Percentiles rank a stretch among this genome's conserved stretches.
These are phyloP conservation scores for Oryza nivara DNA, from an alignment of 176 grass and related monocot genomes.

Conservation along the genomic window DNA sequence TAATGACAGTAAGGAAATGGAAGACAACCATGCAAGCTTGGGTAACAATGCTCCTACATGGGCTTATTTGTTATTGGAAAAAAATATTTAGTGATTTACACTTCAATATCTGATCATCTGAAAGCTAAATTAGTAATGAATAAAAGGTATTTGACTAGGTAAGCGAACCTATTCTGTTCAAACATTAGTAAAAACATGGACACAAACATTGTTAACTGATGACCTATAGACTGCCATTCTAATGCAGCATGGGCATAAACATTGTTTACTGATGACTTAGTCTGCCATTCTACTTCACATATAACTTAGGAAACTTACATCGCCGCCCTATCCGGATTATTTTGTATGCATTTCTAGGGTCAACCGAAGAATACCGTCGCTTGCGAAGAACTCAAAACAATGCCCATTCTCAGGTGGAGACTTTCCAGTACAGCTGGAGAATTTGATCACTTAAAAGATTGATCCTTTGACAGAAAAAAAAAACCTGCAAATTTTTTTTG, in stretches of 20 bases:
- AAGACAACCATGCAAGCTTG: background rate
- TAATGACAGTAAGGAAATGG: background rate
- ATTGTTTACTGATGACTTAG: background rate
- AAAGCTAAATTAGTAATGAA: background rate
- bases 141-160: background rate
- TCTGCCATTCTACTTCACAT: background rate
- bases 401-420: background rate
- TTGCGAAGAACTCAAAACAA: background rate
- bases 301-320: background rate
- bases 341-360: background rate
- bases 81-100: background rate
- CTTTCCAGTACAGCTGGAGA: background rate
- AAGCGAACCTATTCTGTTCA: background rate
- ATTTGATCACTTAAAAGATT: background rate
- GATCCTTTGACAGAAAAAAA: background rate
- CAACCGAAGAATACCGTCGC: background rate
- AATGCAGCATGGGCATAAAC: background rate
- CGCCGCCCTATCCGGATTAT: background rate
- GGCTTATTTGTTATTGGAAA: background rate
- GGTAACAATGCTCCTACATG: background rate
- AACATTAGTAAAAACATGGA: background rate
- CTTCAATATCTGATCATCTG: background rate
- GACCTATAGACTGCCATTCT: background rate
- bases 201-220: background rate
- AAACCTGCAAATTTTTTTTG: constrained; percentile 15